phyloP scores from a whole-genome alignment of 1,139 yeast genomes.

The Yamadazyma dendronema region DNA sequence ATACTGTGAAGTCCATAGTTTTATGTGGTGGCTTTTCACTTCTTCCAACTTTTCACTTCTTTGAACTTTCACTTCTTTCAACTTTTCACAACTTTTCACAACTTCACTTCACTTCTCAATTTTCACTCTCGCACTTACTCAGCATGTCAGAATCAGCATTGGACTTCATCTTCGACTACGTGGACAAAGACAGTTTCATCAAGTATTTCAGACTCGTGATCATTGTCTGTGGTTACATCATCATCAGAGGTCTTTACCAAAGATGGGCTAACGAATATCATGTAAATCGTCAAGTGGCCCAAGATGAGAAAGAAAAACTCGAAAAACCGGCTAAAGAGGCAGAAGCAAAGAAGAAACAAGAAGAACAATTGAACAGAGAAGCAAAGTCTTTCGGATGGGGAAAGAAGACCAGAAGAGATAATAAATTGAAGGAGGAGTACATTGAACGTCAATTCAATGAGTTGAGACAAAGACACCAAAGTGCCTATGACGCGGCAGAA shows the following conservation, averaged over 20 bases:
- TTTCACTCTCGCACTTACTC: not conserved
- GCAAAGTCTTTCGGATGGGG: constrained; percentile 74
- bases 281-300: constrained; percentile 46
- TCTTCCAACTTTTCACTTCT: no score
- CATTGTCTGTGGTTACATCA: constrained; percentile 34
- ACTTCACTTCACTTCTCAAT: not conserved
- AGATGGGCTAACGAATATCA: constrained; percentile 51
- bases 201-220: constrained; percentile 41
- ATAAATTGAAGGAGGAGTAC: constrained; percentile 51
- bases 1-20: no score
- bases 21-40: no score
- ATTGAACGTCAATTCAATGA: constrained; percentile 47
- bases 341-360: constrained; percentile 27
- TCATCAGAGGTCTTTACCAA: constrained; percentile 37
- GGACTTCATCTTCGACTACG: constrained; percentile 36
- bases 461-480: constrained; percentile 42
- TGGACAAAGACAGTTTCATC: constrained; percentile 32
- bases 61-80: no score
- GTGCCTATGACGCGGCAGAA: constrained; percentile 54
- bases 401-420: constrained; percentile 61
- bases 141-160: constrained; percentile 16
- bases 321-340: constrained; percentile 35
- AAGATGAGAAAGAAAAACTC: constrained; percentile 44
- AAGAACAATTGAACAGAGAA: constrained; percentile 33
- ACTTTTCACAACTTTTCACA: not conserved